Evolutionary conservation across 2,329 filamentous ascomycete species (phyloP).

Genomic region (Fusarium sororula): DNA sequence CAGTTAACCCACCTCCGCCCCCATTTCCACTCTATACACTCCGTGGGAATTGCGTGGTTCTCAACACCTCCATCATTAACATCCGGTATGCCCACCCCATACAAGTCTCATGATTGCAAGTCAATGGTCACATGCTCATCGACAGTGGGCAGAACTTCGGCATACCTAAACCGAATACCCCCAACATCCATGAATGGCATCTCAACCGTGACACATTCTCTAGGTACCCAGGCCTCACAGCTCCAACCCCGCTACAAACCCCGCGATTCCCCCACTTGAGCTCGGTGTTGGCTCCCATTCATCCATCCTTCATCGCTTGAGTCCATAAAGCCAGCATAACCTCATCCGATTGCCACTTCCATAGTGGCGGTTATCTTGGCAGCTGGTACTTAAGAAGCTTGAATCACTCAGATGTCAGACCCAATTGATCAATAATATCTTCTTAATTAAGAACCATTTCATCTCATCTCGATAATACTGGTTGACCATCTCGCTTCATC

Average conservation of each 20-base stretch:
- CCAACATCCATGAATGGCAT: neutral
- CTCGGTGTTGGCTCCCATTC: neutral
- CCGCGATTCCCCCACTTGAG: conserved; percentile 26
- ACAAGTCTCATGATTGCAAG: neutral
- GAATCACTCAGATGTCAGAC: neutral
- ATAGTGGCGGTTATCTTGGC: neutral
- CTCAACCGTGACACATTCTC: conserved; percentile 1
- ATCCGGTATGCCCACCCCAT: neutral
- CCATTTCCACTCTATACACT: neutral
- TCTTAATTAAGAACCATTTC: neutral
- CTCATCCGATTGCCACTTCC: neutral
- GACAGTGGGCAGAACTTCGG: neutral
- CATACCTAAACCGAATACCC: neutral
- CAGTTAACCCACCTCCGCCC: neutral
- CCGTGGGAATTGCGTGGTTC: neutral
- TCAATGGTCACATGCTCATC: conserved; percentile 10
- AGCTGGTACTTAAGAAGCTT: conserved; percentile 1
- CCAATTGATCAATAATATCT: neutral
- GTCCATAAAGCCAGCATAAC: neutral
- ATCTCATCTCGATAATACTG: neutral
- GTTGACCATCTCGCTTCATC: neutral
- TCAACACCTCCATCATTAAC: neutral
- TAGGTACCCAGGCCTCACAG: conserved; percentile 10
- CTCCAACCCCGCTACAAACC: conserved; percentile 18
- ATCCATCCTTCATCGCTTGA: conserved; percentile 4